A percentile compares a stretch with the other conserved stretches of the same genome.
phyloP scores from a whole-genome alignment of 2,329 filamentous ascomycete genomes.

The Fusarium lyarnte region DNA sequence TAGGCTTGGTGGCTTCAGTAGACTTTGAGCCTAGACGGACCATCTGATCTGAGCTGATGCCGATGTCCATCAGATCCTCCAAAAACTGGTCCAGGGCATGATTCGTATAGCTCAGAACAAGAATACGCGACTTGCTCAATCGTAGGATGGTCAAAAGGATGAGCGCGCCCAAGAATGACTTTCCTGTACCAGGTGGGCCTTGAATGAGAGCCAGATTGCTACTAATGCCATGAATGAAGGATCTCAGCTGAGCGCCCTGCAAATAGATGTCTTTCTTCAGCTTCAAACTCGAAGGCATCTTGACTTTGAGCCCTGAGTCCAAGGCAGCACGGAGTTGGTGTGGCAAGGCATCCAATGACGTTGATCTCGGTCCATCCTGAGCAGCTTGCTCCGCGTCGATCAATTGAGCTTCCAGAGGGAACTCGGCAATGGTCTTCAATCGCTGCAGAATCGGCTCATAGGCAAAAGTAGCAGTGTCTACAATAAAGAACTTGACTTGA shows the following conservation, averaged over 20 bases:
- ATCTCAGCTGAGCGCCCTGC: slow-evolving; percentile 60
- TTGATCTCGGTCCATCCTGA: slow-evolving; percentile 10
- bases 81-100: slow-evolving; percentile 74
- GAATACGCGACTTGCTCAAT: slow-evolving; percentile 59
- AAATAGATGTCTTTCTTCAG: slow-evolving; percentile 43
- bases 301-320: background rate
- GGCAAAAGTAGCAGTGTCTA: slow-evolving; percentile 74
- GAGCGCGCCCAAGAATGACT: slow-evolving; percentile 76
- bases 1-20: slow-evolving; percentile 55
- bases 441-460: slow-evolving; percentile 73
- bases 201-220: slow-evolving; percentile 71
- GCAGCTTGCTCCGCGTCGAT: slow-evolving; percentile 46
- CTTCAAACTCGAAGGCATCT: slow-evolving; percentile 16
- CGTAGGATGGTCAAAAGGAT: slow-evolving; percentile 65
- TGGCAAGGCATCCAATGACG: slow-evolving; percentile 3
- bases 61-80: slow-evolving; percentile 69
- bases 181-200: slow-evolving; percentile 80
- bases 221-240: slow-evolving; percentile 63
- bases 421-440: slow-evolving; percentile 63
- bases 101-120: slow-evolving; percentile 76
- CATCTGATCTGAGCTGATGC: slow-evolving; percentile 60
- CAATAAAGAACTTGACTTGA: slow-evolving; percentile 60
- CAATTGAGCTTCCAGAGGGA: slow-evolving; percentile 66
- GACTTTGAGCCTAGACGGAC: slow-evolving; percentile 72
- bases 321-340: background rate